Evolutionary conservation across 805 yeast species (phyloP), one percentile per base, ranked within the genome.

Genomic region (Kluyveromyces lactis): DNA sequence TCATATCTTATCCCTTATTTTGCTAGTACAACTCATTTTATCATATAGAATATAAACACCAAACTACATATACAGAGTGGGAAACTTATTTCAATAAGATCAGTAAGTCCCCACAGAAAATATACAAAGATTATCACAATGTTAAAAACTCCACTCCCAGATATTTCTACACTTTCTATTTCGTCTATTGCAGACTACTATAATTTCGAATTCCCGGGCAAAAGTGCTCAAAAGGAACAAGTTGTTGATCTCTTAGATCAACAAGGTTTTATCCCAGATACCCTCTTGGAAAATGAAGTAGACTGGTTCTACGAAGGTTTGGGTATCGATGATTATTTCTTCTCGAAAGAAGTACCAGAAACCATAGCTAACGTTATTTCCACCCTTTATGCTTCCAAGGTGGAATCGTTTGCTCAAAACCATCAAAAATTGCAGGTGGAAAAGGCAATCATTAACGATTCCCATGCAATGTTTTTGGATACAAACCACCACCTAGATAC

Each of bases 311-410:
- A 92, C 67, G 77, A 82, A 42, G 64, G 75, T 30, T 71, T 90
- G 48, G 96, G 96, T 19, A 86, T 90, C 43, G 96, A 89, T 56
- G 96, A 87, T 56, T 81, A 86, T 23, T 90, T 84, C 63, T 89
- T 90, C 58, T 92, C 92, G 31, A 77, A 82, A 46, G 96, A 90
- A 56, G 68, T 84, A 4, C 82, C 89, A 11, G 77, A 73, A 39
- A 84, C 81, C 44, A 83, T 90, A 49, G 89, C 85, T 13, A 74
- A 81, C 40, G 87, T 89, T 55, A 85, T 90, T 51, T 83, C 83
- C 55, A 83, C 96, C 8, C 69, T 90, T 40, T 90, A 90, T 63
- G 85, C 96, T 26, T 89, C 97, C 42, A 92, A 92, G 60, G 74
- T 92, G 39, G 92, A 90, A 50, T 95, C 95, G 6, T 85, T 72